Evolutionary conservation across 1,284 basidiomycete genomes (phyloP).

Genomic region (Papiliotrema nemorosa): DNA sequence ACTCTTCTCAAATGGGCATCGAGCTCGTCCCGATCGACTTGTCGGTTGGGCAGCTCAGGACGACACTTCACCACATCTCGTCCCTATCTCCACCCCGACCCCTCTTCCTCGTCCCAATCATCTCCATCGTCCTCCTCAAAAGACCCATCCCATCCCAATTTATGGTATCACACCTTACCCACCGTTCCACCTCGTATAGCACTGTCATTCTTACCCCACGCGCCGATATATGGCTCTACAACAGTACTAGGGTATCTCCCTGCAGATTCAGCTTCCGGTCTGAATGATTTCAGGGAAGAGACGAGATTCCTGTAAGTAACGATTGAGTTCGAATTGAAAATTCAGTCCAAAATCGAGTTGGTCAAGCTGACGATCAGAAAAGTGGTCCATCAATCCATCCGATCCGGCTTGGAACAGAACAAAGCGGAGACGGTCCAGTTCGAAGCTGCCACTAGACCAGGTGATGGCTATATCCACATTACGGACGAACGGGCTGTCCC

Average conservation of each 20-base stretch:
- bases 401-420: slow-evolving; percentile 7
- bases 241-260: slow-evolving; percentile 12
- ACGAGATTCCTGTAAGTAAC: slow-evolving; percentile 9
- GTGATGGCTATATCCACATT: slow-evolving; percentile 48
- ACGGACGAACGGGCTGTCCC: slow-evolving; percentile 45
- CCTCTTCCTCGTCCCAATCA: not conserved
- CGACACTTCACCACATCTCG: no score
- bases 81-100: not conserved
- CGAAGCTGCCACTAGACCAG: slow-evolving; percentile 41
- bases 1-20: no score
- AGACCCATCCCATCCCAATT: slow-evolving; percentile 12
- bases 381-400: slow-evolving; percentile 8
- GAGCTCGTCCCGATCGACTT: no score
- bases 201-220: slow-evolving; percentile 7
- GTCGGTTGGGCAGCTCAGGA: no score
- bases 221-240: slow-evolving; percentile 4
- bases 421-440: slow-evolving; percentile 24
- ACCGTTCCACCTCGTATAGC: slow-evolving; percentile 1
- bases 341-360: no score
- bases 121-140: slow-evolving; percentile 1
- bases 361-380: slow-evolving; percentile 2
- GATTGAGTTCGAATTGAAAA: no score
- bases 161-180: slow-evolving; percentile 9
- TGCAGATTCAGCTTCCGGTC: not conserved
- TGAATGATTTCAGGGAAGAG: slow-evolving; percentile 11